These are phyloP conservation scores for Lactarius pseudohatsudake DNA, from an alignment of 768 basidiomycete genomes.

Conservation along the genomic window DNA sequence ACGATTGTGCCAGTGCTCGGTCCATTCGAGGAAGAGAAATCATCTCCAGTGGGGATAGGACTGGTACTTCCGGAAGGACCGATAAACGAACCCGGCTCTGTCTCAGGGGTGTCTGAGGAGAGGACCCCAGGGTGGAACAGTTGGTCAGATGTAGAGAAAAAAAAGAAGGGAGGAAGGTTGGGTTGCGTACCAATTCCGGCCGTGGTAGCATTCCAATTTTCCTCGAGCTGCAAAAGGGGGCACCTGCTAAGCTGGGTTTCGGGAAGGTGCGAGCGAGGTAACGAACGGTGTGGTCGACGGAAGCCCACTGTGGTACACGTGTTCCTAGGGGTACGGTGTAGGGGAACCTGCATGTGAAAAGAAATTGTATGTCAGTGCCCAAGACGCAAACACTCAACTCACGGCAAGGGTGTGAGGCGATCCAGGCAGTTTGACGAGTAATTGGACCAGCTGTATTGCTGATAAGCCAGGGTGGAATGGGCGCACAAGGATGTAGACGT, in stretches of 20 bases:
- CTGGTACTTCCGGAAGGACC: neutral
- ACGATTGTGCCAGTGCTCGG: neutral
- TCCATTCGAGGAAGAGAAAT: neutral
- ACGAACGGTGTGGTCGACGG: constrained; percentile 2
- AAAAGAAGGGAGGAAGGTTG: too few relatives aligned
- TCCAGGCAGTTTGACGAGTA: constrained; percentile 4
- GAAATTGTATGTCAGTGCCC: too few relatives aligned
- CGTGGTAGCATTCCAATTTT: neutral
- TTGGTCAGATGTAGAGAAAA: neutral
- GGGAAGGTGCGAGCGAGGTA: neutral
- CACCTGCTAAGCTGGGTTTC: neutral
- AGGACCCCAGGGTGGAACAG: neutral
- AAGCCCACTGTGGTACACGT: neutral
- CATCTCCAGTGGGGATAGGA: too few relatives aligned
- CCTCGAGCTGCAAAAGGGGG: neutral
- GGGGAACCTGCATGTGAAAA: constrained; percentile 2
- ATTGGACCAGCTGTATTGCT: constrained; percentile 2
- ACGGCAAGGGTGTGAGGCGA: neutral
- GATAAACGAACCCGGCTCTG: neutral
- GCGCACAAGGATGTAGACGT: neutral
- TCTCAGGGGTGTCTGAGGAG: neutral
- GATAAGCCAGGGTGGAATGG: neutral
- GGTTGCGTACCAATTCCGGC: neutral
- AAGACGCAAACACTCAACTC: neutral
- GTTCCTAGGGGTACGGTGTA: neutral